Percentiles rank a stretch among this genome's conserved stretches.
Conservation (phyloP, 1,284 basidiomycete species). For the Sphagnurus paluster region DNA sequence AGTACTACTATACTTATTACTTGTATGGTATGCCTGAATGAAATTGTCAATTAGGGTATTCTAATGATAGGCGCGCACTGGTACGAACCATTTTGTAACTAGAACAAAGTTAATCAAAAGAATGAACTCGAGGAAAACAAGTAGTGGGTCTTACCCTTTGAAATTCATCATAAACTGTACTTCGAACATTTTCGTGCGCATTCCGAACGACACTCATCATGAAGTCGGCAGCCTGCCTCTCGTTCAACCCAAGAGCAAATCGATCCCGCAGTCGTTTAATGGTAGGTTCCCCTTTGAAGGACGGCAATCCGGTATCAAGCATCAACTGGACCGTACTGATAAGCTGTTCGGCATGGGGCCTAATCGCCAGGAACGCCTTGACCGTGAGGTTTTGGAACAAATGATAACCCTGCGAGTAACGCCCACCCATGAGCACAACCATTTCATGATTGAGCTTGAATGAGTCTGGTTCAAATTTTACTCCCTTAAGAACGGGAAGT, state of each 20-base stretch:
- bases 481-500: conserved; percentile 54
- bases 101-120: conserved; percentile 12
- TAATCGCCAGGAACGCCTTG: conserved; percentile 94
- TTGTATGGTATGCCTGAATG: conserved; percentile 40
- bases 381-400: conserved; percentile 93
- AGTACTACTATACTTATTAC: no score
- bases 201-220: conserved; percentile 90
- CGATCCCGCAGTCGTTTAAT: conserved; percentile 87
- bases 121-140: not conserved
- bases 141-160: conserved; percentile 59
- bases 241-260: conserved; percentile 82
- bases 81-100: conserved; percentile 44
- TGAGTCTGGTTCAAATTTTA: conserved; percentile 96
- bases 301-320: conserved; percentile 93
- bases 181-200: conserved; percentile 93
- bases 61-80: not conserved
- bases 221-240: conserved; percentile 90
- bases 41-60: conserved; percentile 2
- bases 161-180: conserved; percentile 92
- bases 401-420: conserved; percentile 89
- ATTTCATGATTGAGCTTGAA: conserved; percentile 99
- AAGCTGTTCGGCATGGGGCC: conserved; percentile 89
- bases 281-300: conserved; percentile 94
- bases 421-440: conserved; percentile 96
- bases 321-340: conserved; percentile 89